Base-by-base conservation (phyloP, 2,329 filamentous ascomycete genomes). In the Exophiala aquamarina region DNA sequence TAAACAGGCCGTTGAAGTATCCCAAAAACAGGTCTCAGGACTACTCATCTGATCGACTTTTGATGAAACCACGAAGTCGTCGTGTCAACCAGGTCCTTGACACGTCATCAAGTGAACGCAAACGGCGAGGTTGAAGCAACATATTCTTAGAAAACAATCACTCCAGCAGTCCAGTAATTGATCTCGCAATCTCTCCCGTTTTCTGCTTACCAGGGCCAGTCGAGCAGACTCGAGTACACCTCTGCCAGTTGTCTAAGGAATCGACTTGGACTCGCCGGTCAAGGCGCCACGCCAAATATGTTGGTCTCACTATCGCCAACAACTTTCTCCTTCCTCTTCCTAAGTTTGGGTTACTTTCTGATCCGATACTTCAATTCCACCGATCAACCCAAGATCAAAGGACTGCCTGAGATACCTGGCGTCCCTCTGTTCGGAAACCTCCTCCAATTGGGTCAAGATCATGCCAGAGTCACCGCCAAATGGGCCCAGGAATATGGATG, bases 371-470 rank as follows among this genome's bases (percentile, higher is more conserved):
- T 72, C 23, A 72, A 72, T 38, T 64, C 63, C 1, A 83, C 81
- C 2, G 79, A 84, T 54, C 66, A 72, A 0, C 75, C 80, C 4
- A 81, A 79, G 59, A 82, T 84, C 62, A 82, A 83, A 57, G 74
- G 74, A 4, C 65, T 84, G 1, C 79, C 81, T 2, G 79, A 84
- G 56, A 74, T 83, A 33, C 80, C 81, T 0, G 81, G 81, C 0
- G 62, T 83, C 3, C 81, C 81, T 3, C 59, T 86, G 7, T 81
- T 86, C 55, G 83, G 83, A 4, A 85, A 82, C 51, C 67, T 86
- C 3, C 59, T 83, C 1, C 77, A 84, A 56, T 70, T 86, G 5
- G 80, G 81, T 2, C 70, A 73, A 2, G 69, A 77, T 43, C 77
- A 84, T 68, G 75, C 82, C 6, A 71, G 73, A 21, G 70, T 75